Conservation (phyloP, 2,329 filamentous ascomycete species). For the Diaporthe caulivora region DNA sequence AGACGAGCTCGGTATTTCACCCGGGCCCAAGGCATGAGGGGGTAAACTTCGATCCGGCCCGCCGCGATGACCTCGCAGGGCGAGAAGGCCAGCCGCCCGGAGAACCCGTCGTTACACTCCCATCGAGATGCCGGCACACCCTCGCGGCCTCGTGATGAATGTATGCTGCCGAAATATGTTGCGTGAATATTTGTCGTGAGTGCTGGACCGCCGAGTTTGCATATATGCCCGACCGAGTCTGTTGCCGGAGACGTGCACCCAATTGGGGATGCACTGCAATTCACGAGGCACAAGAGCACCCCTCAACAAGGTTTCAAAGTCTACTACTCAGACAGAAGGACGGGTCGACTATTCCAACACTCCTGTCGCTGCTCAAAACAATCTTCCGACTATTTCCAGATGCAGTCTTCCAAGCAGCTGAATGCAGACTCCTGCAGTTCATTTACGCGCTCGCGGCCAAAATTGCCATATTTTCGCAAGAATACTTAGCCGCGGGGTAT, state of each 20-base stretch:
- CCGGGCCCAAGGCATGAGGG: slow-evolving; percentile 12
- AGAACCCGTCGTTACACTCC: background rate
- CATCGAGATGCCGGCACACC: background rate
- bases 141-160: background rate
- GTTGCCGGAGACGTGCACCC: background rate
- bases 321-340: background rate
- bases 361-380: background rate
- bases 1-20: slow-evolving; percentile 22
- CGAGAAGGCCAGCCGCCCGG: background rate
- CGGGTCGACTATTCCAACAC: background rate
- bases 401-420: background rate
- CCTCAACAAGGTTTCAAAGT: background rate
- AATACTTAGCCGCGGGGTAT: slow-evolving; percentile 27
- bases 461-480: background rate
- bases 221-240: slow-evolving; percentile 1
- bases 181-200: background rate
- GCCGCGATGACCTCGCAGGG: background rate
- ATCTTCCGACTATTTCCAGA: background rate
- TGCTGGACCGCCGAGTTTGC: background rate
- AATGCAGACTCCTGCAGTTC: background rate
- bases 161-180: background rate
- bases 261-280: background rate
- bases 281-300: background rate
- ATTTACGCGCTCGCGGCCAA: slow-evolving; percentile 17
- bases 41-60: slow-evolving; percentile 31